These are phyloP conservation scores for Phytophthora capsici DNA, from an alignment of 352 stramenopile genomes.

Conservation along the genomic window DNA sequence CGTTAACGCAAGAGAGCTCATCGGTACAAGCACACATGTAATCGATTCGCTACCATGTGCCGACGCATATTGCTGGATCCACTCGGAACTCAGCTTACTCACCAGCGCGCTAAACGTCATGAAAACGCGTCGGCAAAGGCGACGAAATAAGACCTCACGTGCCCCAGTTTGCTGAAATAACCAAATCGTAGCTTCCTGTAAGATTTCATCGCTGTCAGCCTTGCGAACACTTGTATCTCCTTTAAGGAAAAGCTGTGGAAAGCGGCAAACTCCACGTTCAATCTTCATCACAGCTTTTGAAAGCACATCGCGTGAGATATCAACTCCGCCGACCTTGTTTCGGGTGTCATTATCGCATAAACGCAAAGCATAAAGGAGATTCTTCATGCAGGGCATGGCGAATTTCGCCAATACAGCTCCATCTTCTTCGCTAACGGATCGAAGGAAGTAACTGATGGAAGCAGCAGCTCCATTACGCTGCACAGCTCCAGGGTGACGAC, in stretches of 20 bases:
- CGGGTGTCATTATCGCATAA: constrained; percentile 56
- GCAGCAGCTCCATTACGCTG: constrained; percentile 71
- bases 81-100: constrained; percentile 46
- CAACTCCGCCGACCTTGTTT: constrained; percentile 36
- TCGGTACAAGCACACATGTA: constrained; percentile 47
- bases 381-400: constrained; percentile 70
- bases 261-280: constrained; percentile 60
- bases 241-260: constrained; percentile 55
- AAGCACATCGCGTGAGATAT: constrained; percentile 66
- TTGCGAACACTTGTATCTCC: background rate
- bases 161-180: constrained; percentile 50
- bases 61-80: constrained; percentile 52
- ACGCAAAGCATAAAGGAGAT: constrained; percentile 67
- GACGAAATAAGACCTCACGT: constrained; percentile 47
- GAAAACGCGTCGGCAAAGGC: constrained; percentile 52
- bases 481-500: constrained; percentile 60
- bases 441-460: constrained; percentile 75
- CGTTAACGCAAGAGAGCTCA: constrained; percentile 46
- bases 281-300: constrained; percentile 65
- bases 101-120: constrained; percentile 54
- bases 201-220: constrained; percentile 10
- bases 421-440: constrained; percentile 66
- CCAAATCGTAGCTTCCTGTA: constrained; percentile 40
- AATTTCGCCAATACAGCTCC: constrained; percentile 55
- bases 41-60: constrained; percentile 31